phyloP scores from a whole-genome alignment of 2,329 filamentous ascomycete species.

The Mycocentrospora acerina region DNA sequence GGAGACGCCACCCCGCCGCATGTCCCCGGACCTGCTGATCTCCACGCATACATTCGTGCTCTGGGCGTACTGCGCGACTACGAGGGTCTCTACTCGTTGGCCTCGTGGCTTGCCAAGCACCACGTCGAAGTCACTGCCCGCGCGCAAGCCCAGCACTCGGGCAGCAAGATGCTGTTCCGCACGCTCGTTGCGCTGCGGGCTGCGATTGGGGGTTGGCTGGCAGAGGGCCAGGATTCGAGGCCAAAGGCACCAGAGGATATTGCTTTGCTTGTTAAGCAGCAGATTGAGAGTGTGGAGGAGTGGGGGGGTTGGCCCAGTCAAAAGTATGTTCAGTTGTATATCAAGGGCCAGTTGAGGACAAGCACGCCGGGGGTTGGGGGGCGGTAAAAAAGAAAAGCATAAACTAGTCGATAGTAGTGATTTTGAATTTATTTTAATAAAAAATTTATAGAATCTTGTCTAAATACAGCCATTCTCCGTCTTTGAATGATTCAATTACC shows the following conservation, averaged over 20 bases:
- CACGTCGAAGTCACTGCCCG: slow-evolving; percentile 30
- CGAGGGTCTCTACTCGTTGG: slow-evolving; percentile 57
- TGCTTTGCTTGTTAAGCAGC: slow-evolving; percentile 28
- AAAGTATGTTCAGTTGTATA: slow-evolving; percentile 44
- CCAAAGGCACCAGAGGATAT: slow-evolving; percentile 32
- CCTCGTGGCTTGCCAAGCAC: slow-evolving; percentile 57
- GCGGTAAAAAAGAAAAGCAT: no score
- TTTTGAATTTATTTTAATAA: no score
- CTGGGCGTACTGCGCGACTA: slow-evolving; percentile 63
- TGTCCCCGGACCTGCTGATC: slow-evolving; percentile 48
- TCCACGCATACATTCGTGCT: slow-evolving; percentile 64
- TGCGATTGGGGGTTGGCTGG: slow-evolving; percentile 41
- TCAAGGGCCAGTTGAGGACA: slow-evolving; percentile 17
- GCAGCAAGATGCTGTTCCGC: slow-evolving; percentile 30
- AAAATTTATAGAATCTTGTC: no score
- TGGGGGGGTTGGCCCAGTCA: slow-evolving; percentile 50
- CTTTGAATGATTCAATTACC: no score
- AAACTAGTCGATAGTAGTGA: no score
- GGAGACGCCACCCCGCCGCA: slow-evolving; percentile 38
- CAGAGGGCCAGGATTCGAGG: slow-evolving; percentile 4
- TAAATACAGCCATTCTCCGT: no score
- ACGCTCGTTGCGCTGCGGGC: slow-evolving; percentile 45
- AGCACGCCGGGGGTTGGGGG: slow-evolving; percentile 14
- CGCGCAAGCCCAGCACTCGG: slow-evolving; percentile 25
- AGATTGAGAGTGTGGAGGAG: slow-evolving; percentile 39